Evolutionary conservation across 257 asterid genomes (phyloP).

Genomic region (Rubia yunnanensis): DNA sequence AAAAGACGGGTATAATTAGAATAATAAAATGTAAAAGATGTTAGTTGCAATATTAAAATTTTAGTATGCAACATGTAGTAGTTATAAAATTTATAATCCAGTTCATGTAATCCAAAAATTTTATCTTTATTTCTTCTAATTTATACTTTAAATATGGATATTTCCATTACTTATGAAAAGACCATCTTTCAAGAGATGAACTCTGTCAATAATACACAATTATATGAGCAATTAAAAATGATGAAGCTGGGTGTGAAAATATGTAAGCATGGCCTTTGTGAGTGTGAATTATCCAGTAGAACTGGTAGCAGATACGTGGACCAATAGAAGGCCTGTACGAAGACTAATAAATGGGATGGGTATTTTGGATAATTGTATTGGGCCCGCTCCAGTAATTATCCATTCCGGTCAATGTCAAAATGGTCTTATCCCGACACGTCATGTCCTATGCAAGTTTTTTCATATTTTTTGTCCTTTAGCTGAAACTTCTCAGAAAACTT

Average conservation of each 20-base stretch:
- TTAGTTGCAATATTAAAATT: too few species aligned
- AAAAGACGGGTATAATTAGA: too few species aligned
- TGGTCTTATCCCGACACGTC: slow-evolving; percentile 11
- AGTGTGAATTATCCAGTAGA: slow-evolving; percentile 2
- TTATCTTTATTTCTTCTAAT: too few species aligned
- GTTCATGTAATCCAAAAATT: too few species aligned
- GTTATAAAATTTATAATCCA: too few species aligned
- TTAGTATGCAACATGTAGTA: too few species aligned
- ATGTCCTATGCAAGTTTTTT: not conserved
- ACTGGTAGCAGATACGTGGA: not conserved
- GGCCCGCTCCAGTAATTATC: not conserved
- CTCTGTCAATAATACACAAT: not conserved
- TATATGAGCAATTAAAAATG: too few species aligned
- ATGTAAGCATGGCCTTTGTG: slow-evolving; percentile 1
- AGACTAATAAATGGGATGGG: not conserved
- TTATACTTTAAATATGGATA: too few species aligned
- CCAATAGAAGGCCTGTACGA: not conserved
- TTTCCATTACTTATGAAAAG: too few species aligned
- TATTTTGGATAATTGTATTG: not conserved
- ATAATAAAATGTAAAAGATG: too few species aligned
- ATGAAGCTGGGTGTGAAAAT: not conserved
- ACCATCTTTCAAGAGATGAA: too few species aligned
- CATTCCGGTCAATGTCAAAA: not conserved
- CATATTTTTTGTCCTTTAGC: not conserved
- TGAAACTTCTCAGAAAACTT: not conserved